Evolutionary conservation across 805 yeast species (phyloP), one percentile per base, ranked within the genome.

Genomic region (Lachancea waltii): DNA sequence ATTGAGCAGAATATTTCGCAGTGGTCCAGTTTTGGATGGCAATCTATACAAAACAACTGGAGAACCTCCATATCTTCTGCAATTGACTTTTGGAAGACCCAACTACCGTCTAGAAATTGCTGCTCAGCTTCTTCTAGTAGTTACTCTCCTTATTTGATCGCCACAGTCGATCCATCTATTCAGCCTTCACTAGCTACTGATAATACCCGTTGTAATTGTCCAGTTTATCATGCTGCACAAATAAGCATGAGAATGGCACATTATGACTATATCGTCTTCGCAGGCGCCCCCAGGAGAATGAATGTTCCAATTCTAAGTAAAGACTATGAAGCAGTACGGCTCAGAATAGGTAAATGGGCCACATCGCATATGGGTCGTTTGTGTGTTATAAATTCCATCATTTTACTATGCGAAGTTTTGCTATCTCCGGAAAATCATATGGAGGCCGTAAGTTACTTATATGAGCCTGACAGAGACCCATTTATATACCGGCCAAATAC

Each of bases 261-360:
- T 45, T 79, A 81, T 56, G 92, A 84, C 55, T 73, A 81, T 37
- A 80, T 81, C 32, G 77, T 81, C 4, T 79, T 67, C 54, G 79
- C 86, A 3, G 94, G 94, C 1, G 82, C 85, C 6, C 87, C 87
- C 1, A 72, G 79, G 56, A 70, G 85, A 49, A 77, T 80, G 77
- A 80, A 73, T 49, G 83, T 77, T 28, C 64, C 65, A 21, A 78
- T 81, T 7, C 69, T 73, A 8, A 61, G 63, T 9, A 50, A 61
- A 1, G 76, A 72, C 39, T 67, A 74, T 45, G 67, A 67, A 16
- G 62, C 64, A 3, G 75, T 73, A 15, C 64, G 65, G 30, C 58
- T 60, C 13, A 63, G 78, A 45, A 70, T 80, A 17, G 40, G 36
- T 13, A 40, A 31, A 15, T 40, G 43, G 43, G 43, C 38, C 7